Conservation (phyloP, 768 basidiomycete genomes). For the Myochromella boudieri region DNA sequence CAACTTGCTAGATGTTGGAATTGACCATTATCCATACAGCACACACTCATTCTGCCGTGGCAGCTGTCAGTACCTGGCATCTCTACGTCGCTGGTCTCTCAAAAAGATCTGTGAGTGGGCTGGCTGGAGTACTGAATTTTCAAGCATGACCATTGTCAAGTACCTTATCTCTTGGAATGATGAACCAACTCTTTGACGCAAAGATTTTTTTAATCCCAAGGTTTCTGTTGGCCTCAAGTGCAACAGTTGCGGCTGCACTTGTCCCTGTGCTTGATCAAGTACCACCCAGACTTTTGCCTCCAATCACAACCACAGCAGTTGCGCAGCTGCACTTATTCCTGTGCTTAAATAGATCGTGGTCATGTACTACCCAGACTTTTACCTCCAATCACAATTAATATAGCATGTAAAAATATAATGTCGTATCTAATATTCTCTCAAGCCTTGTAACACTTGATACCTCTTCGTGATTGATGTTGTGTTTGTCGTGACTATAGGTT, state of each 20-base stretch:
- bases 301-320: not conserved
- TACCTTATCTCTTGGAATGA: constrained; percentile 43
- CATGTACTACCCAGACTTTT: too few species aligned
- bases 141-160: constrained; percentile 38
- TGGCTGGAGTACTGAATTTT: constrained; percentile 42
- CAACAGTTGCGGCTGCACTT: constrained; percentile 27
- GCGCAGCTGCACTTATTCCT: not conserved
- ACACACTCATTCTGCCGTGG: constrained; percentile 30
- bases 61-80: constrained; percentile 25
- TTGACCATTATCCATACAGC: constrained; percentile 29
- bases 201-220: constrained; percentile 37
- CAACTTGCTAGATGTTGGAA: constrained; percentile 37
- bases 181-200: constrained; percentile 26
- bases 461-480: constrained; percentile 10
- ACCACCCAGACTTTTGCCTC: not conserved
- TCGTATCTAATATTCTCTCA: too few species aligned
- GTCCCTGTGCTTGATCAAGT: constrained; percentile 24
- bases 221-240: too few species aligned
- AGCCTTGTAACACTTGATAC: constrained; percentile 5
- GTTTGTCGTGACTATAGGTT: constrained; percentile 18
- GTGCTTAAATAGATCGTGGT: not conserved
- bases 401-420: too few species aligned
- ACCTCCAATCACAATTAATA: too few species aligned
- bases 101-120: constrained; percentile 43
- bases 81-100: constrained; percentile 31